Conservation (phyloP, 441 rosid species). For the Gossypium gossypioides region DNA sequence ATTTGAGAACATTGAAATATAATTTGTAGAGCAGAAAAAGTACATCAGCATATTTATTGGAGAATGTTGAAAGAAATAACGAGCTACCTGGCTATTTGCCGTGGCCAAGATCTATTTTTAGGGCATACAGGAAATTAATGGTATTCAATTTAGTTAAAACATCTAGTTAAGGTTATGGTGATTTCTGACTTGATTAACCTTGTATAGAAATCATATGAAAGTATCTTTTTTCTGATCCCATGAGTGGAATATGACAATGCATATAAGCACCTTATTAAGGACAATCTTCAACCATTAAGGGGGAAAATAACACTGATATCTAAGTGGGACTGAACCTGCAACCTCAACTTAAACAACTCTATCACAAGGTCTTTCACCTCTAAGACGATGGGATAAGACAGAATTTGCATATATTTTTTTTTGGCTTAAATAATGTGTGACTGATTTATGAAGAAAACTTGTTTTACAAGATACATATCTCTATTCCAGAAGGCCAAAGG, state of each 20-base stretch:
- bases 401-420: neutral
- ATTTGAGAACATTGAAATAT: neutral
- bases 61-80: neutral
- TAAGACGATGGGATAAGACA: neutral
- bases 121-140: neutral
- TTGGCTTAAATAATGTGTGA: neutral
- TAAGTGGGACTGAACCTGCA: neutral
- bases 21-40: neutral
- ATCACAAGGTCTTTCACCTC: neutral
- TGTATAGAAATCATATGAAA: conserved; percentile 1
- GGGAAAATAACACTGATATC: neutral
- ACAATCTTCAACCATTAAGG: neutral
- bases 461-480: neutral
- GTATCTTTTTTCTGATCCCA: neutral
- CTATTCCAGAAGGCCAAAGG: neutral
- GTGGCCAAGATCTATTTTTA: neutral
- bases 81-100: neutral
- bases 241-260: neutral
- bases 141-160: neutral
- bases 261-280: neutral
- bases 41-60: neutral
- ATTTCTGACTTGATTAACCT: neutral
- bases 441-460: neutral
- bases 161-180: neutral
- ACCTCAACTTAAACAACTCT: conserved; percentile 1